Evolutionary conservation across 306 rosid genomes (phyloP).

Genomic region (Prunus padus): DNA sequence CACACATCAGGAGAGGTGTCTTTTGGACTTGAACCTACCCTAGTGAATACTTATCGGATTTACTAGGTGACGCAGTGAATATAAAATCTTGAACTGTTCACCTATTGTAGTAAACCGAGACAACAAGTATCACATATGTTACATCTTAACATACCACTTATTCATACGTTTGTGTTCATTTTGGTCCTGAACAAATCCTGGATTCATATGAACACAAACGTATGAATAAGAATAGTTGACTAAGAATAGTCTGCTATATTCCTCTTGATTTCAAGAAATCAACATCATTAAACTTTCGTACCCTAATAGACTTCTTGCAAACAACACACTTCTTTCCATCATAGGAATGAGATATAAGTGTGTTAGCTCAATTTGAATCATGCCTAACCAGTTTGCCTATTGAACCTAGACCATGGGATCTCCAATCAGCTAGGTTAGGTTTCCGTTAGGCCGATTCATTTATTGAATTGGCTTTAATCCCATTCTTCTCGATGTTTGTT

Average conservation of each 20-base stretch:
- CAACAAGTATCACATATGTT: neutral
- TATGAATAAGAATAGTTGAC: too few species aligned
- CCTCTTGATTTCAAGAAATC: neutral
- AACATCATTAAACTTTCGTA: neutral
- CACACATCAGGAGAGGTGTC: too few species aligned
- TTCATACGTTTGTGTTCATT: neutral
- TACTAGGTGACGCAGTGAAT: neutral
- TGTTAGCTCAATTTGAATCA: neutral
- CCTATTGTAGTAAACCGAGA: neutral
- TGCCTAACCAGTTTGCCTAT: neutral
- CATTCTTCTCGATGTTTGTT: conserved; percentile 1
- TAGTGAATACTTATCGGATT: too few species aligned
- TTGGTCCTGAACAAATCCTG: neutral
- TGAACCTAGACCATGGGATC: conserved; percentile 1
- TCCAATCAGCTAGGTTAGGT: conserved; percentile 9
- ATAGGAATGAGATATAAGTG: neutral
- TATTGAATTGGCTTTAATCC: neutral
- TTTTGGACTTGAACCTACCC: too few species aligned
- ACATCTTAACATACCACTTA: neutral
- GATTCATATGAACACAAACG: too few species aligned
- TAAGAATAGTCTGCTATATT: neutral
- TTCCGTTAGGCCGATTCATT: neutral
- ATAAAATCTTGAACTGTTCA: neutral
- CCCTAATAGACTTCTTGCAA: too few species aligned
- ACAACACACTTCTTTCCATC: neutral